Conservation (phyloP, 2,329 filamentous ascomycete species). For the Macrophomina pseudophaseolina region DNA sequence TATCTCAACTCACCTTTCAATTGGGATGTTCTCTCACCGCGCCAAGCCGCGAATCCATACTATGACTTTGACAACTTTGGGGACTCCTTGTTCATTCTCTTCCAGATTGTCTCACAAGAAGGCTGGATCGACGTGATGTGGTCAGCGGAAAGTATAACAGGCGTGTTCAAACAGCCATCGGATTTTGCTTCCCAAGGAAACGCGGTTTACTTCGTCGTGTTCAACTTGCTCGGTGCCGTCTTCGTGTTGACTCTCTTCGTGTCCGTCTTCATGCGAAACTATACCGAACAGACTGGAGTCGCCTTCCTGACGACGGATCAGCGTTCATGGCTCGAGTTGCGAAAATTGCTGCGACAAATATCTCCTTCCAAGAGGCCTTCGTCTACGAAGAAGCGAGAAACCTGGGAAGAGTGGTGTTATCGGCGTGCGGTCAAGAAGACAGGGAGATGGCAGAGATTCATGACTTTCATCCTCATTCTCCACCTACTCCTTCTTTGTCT, state of each 20-base stretch:
- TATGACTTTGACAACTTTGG: slow-evolving; percentile 96
- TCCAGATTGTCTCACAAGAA: slow-evolving; percentile 98
- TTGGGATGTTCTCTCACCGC: slow-evolving; percentile 84
- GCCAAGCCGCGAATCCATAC: slow-evolving; percentile 79
- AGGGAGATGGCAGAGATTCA: slow-evolving; percentile 84
- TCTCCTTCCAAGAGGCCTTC: slow-evolving; percentile 93
- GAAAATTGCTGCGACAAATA: slow-evolving; percentile 89
- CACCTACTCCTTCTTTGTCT: slow-evolving; percentile 83
- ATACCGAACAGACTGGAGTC: slow-evolving; percentile 97
- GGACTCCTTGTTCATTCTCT: slow-evolving; percentile 92
- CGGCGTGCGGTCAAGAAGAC: slow-evolving; percentile 92
- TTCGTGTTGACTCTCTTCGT: slow-evolving; percentile 98
- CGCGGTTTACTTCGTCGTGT: slow-evolving; percentile 90
- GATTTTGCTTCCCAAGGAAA: slow-evolving; percentile 77
- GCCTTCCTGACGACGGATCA: slow-evolving; percentile 95
- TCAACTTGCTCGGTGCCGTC: slow-evolving; percentile 94
- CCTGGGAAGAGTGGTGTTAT: slow-evolving; percentile 93
- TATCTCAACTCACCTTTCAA: slow-evolving; percentile 77
- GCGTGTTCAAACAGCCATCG: slow-evolving; percentile 73
- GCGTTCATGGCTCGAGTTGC: slow-evolving; percentile 92
- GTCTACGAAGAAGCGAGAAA: slow-evolving; percentile 70
- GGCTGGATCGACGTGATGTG: slow-evolving; percentile 96
- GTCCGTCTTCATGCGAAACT: slow-evolving; percentile 99
- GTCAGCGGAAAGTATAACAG: slow-evolving; percentile 80
- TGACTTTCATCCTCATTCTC: slow-evolving; percentile 78